Evolutionary conservation across 2,329 filamentous ascomycete genomes (phyloP).

Genomic region (Didymella pomorum): DNA sequence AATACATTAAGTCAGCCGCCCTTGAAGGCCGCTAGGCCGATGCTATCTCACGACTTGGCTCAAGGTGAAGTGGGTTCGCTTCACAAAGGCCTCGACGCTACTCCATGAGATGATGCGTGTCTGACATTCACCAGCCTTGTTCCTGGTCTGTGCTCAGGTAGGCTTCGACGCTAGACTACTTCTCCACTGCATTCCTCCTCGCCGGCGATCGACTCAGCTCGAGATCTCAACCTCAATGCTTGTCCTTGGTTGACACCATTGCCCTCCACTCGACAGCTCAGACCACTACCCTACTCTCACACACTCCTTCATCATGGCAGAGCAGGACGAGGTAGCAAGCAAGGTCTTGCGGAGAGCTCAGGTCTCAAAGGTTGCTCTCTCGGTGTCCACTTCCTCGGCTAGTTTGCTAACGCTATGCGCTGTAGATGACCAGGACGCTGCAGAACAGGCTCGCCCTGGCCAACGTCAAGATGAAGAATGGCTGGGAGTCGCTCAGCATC

Average conservation of each 20-base stretch:
- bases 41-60: neutral
- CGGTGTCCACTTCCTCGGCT: conserved; percentile 15
- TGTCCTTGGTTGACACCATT: conserved; percentile 12
- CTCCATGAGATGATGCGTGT: conserved; percentile 19
- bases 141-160: conserved; percentile 13
- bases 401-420: conserved; percentile 12
- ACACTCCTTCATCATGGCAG: conserved; percentile 41
- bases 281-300: conserved; percentile 15
- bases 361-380: conserved; percentile 52
- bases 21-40: neutral
- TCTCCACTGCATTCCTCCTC: conserved; percentile 23
- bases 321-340: conserved; percentile 52
- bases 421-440: conserved; percentile 87
- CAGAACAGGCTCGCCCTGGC: conserved; percentile 94
- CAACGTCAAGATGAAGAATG: conserved; percentile 96
- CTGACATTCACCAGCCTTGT: conserved; percentile 22
- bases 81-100: conserved; percentile 12
- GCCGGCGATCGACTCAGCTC: conserved; percentile 21
- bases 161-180: conserved; percentile 17
- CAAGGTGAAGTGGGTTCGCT: conserved; percentile 16
- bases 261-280: conserved; percentile 10
- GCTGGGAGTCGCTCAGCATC: conserved; percentile 89
- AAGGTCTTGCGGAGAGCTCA: conserved; percentile 55
- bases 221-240: conserved; percentile 18
- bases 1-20: conserved; percentile 10